A percentile compares a stretch with the other conserved stretches of the same genome.
Evolutionary conservation across 1,284 basidiomycete species (phyloP).

Genomic region (Apiotrichum brassicae): DNA sequence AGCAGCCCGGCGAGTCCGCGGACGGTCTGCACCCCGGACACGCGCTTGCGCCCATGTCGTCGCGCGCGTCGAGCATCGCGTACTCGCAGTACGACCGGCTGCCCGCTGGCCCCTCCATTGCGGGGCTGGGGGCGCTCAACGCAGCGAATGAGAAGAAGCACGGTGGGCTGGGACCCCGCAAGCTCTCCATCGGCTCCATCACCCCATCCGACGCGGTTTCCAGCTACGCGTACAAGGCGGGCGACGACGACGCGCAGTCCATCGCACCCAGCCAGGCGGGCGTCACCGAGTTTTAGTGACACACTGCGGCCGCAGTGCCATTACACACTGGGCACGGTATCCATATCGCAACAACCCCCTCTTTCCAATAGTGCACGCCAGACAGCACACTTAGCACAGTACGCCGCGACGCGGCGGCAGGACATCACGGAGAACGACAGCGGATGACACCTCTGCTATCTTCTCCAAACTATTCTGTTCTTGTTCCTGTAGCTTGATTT

Average conservation of each 20-base stretch:
- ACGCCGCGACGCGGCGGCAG: no score
- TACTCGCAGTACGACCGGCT: conserved; percentile 74
- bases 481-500: no score
- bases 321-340: no score
- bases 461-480: no score
- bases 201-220: conserved; percentile 48
- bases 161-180: conserved; percentile 44
- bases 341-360: no score
- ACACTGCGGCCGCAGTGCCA: no score
- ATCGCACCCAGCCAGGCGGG: conserved; percentile 47
- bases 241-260: conserved; percentile 43
- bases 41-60: conserved; percentile 15
- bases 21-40: conserved; percentile 48
- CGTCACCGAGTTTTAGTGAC: conserved; percentile 48
- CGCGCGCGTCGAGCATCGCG: conserved; percentile 53
- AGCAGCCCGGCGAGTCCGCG: conserved; percentile 66
- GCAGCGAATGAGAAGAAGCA: conserved; percentile 14
- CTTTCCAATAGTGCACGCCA: no score
- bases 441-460: no score
- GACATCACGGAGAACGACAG: no score
- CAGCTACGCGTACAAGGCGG: conserved; percentile 43
- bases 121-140: not conserved
- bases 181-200: conserved; percentile 65
- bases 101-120: conserved; percentile 28
- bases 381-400: no score